These are phyloP conservation scores for Nigrospora osmanthi DNA, from an alignment of 2,329 filamentous ascomycete genomes.

Conservation along the genomic window DNA sequence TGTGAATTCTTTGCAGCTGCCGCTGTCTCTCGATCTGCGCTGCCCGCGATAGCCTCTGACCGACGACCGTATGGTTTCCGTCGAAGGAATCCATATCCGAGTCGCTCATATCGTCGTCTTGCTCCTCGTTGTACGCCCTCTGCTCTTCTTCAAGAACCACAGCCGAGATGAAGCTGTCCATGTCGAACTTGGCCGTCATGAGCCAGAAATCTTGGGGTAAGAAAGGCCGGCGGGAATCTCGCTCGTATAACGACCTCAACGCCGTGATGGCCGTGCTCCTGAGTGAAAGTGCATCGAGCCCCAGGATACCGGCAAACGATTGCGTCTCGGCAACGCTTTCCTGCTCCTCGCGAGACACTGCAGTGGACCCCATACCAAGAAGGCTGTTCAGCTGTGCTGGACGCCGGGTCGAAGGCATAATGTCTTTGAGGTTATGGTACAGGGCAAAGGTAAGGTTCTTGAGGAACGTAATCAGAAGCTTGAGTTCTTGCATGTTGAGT, in stretches of 20 bases:
- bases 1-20: slow-evolving; percentile 58
- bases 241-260: slow-evolving; percentile 82
- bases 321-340: neutral
- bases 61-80: slow-evolving; percentile 31
- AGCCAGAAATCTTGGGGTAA: slow-evolving; percentile 83
- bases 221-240: slow-evolving; percentile 83
- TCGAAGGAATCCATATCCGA: slow-evolving; percentile 15
- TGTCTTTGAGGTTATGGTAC: slow-evolving; percentile 72
- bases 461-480: slow-evolving; percentile 69
- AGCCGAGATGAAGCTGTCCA: slow-evolving; percentile 77
- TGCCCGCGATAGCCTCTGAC: slow-evolving; percentile 53
- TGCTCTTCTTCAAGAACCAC: slow-evolving; percentile 85
- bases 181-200: slow-evolving; percentile 82
- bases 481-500: slow-evolving; percentile 63
- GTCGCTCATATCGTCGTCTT: slow-evolving; percentile 49
- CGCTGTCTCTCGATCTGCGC: slow-evolving; percentile 56
- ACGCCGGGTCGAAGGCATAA: slow-evolving; percentile 24
- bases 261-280: slow-evolving; percentile 73
- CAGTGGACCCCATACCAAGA: slow-evolving; percentile 9
- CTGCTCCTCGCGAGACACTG: slow-evolving; percentile 1
- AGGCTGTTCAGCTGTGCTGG: slow-evolving; percentile 10
- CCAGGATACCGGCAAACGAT: slow-evolving; percentile 43
- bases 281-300: slow-evolving; percentile 70
- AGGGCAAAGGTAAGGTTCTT: slow-evolving; percentile 87
- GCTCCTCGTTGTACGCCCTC: slow-evolving; percentile 58